These are phyloP conservation scores for Boletus insuetus DNA, from an alignment of 768 basidiomycete species.

Conservation along the genomic window DNA sequence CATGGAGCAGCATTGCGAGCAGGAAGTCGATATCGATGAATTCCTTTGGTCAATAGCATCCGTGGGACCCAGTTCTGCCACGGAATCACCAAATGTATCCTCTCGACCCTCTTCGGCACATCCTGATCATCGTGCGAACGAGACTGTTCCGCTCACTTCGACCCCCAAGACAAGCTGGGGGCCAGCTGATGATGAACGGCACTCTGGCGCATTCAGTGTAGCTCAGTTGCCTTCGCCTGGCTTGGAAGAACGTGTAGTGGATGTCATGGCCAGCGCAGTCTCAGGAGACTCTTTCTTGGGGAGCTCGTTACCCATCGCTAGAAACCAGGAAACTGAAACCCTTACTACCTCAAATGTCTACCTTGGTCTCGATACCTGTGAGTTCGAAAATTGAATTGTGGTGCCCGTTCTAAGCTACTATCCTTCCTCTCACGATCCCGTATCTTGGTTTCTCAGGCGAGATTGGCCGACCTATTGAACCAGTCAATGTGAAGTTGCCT, in stretches of 20 bases:
- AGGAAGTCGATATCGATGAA: conserved; percentile 48
- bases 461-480: background rate
- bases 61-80: conserved; percentile 48
- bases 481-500: conserved; percentile 13
- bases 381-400: background rate
- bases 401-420: background rate
- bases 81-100: conserved; percentile 39
- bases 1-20: conserved; percentile 13
- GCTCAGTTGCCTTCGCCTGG: conserved; percentile 56
- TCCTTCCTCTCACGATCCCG: conserved; percentile 16
- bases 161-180: conserved; percentile 47
- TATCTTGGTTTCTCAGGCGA: conserved; percentile 11
- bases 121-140: conserved; percentile 47
- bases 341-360: conserved; percentile 12
- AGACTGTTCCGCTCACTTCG: conserved; percentile 53
- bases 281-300: conserved; percentile 22
- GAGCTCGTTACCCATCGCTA: too few relatives aligned
- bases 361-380: conserved; percentile 25
- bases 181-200: conserved; percentile 41
- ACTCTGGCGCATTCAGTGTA: conserved; percentile 33
- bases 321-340: too few relatives aligned
- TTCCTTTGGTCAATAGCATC: conserved; percentile 68
- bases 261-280: conserved; percentile 9
- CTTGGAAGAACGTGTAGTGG: conserved; percentile 46
- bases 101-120: conserved; percentile 51